Evolutionary conservation across 768 basidiomycete genomes (phyloP), one percentile per base, ranked within the genome.

Genomic region (Suillus cothurnatus): DNA sequence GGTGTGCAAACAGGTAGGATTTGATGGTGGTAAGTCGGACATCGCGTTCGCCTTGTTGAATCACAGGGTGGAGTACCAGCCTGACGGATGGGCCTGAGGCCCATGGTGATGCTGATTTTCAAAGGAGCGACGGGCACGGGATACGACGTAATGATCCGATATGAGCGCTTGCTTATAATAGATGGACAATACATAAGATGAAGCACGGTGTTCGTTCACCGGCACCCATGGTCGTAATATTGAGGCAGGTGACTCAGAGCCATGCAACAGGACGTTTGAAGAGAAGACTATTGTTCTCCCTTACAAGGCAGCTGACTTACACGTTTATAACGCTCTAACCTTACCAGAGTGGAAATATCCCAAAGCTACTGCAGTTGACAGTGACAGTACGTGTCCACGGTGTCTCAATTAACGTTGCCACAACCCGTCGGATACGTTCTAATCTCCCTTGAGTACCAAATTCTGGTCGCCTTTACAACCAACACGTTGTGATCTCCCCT

Each of bases 1-100:
- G 49, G 64, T 68, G 61, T 38, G 45, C 59, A 63, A 31, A 61
- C 55, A 55, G 31, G 50, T 4, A 2, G 39, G 53, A 39, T 26
- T 1, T 31, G 21, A 6, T 56, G 31, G 3, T 26, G 26, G 7
- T 26, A 26, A 50, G 49, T 50, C 14, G 15, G 15, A 28, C 49
- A 50, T 49, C 15, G 2, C 26, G 8, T 28, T 34, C 17, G 61
- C 23, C 36, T 58, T 26, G 36, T 59, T 41, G 39, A 17, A 41
- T 31, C 31, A 32, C 19, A 32, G 31, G 19, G 19, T 21, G n/a
- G 19, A 39, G 26, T 26, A 38, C 34, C 15, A 23, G 17, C 32
- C 21, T n/a, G 8, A 39, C 2, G 49, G 23, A 50, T 28, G 14
- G 8, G 6, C 0, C 0, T 2, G 8, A 11, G 4, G 43, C 9